A percentile compares a stretch with the other conserved stretches of the same genome.
phyloP scores from a whole-genome alignment of 768 basidiomycete genomes.

The Naganishia antarctica region DNA sequence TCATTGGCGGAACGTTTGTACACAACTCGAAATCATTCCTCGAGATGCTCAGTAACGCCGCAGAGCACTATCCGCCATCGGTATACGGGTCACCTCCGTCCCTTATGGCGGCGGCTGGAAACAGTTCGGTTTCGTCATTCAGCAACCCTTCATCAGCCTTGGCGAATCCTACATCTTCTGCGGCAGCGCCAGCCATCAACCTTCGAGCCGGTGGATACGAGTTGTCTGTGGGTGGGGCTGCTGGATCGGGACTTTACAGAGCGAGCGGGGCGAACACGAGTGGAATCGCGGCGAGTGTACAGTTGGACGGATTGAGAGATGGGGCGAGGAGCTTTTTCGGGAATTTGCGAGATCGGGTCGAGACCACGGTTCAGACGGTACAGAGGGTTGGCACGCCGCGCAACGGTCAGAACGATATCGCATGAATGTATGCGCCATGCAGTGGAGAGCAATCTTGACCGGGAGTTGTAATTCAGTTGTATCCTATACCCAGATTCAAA shows the following conservation, averaged over 20 bases:
- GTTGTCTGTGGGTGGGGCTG: conserved; percentile 82
- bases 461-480: too few relatives aligned
- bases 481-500: too few relatives aligned
- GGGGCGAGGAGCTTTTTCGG: conserved; percentile 81
- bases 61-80: conserved; percentile 48
- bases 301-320: conserved; percentile 72
- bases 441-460: too few relatives aligned
- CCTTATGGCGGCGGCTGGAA: conserved; percentile 52
- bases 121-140: conserved; percentile 57
- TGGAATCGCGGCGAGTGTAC: conserved; percentile 39
- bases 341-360: conserved; percentile 76
- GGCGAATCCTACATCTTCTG: conserved; percentile 53
- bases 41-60: conserved; percentile 75
- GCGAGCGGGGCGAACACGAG: conserved; percentile 55
- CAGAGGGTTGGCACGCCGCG: conserved; percentile 42
- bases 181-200: conserved; percentile 55
- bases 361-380: conserved; percentile 48
- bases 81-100: conserved; percentile 43
- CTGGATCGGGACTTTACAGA: conserved; percentile 77
- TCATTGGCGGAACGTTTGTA: conserved; percentile 89
- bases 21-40: conserved; percentile 92
- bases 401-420: not conserved
- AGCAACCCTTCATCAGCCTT: conserved; percentile 40
- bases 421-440: too few relatives aligned
- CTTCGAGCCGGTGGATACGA: conserved; percentile 88